Conservation (phyloP, 306 rosid genomes). For the Acmispon strigosus region DNA sequence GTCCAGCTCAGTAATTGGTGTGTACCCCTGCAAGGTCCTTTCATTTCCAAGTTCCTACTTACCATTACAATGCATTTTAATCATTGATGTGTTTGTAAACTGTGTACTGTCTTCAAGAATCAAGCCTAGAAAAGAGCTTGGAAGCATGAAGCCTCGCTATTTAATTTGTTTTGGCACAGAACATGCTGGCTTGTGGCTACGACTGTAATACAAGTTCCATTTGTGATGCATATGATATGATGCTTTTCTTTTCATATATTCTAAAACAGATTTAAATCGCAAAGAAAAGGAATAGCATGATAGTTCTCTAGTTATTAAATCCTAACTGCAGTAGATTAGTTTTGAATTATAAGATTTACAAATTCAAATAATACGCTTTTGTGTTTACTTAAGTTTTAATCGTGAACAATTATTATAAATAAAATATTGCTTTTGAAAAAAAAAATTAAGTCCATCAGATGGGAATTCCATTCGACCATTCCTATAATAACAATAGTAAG, state of each 20-base stretch:
- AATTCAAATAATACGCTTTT: neutral
- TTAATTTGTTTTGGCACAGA: conserved; percentile 14
- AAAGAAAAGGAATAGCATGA: neutral
- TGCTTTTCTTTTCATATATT: conserved; percentile 4
- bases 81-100: conserved; percentile 4
- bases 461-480: neutral
- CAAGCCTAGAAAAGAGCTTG: neutral
- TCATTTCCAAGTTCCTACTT: neutral
- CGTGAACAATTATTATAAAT: neutral
- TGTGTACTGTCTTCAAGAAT: neutral
- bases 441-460: neutral
- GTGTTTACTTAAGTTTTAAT: neutral
- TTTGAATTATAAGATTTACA: neutral
- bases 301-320: neutral
- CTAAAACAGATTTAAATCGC: neutral
- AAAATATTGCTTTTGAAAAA: neutral
- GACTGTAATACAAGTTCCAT: neutral
- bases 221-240: conserved; percentile 3
- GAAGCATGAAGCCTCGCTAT: neutral
- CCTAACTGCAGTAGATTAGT: neutral
- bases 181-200: neutral
- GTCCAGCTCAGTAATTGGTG: conserved; percentile 25
- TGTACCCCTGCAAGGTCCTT: neutral
- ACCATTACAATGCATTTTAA: neutral
- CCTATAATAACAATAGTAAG: neutral